Conservation (phyloP, 108 stramenopile species). For the Mediolabrus comicus region DNA sequence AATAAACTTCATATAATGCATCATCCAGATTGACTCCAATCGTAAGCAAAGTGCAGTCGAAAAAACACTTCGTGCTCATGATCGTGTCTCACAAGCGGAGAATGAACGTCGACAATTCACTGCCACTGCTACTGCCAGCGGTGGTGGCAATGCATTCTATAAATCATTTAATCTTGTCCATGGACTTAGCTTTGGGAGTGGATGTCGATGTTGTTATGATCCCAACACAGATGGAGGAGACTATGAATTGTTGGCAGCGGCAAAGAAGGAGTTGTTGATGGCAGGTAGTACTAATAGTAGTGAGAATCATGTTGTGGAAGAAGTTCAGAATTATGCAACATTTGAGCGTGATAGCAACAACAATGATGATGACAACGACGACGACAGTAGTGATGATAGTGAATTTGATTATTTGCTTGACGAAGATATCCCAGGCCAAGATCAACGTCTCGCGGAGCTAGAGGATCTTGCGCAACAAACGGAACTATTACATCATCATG, state of each 20-base stretch:
- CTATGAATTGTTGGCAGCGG: slow-evolving; percentile 58
- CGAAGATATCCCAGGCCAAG: slow-evolving; percentile 60
- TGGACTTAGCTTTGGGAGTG: slow-evolving; percentile 38
- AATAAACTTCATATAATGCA: not conserved
- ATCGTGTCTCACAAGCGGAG: slow-evolving; percentile 75
- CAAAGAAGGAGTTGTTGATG: slow-evolving; percentile 37
- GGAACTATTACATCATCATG: slow-evolving; percentile 62
- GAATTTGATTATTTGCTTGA: slow-evolving; percentile 87
- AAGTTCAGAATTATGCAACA: not conserved
- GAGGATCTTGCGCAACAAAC: slow-evolving; percentile 47
- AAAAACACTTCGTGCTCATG: slow-evolving; percentile 64
- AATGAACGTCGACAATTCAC: slow-evolving; percentile 38
- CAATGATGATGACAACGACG: slow-evolving; percentile 23
- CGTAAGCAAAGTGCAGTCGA: slow-evolving; percentile 57
- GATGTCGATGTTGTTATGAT: slow-evolving; percentile 85
- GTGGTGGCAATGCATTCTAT: not conserved
- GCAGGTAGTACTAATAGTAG: slow-evolving; percentile 1
- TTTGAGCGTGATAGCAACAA: not conserved
- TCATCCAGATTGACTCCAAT: slow-evolving; percentile 62
- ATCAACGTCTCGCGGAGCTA: slow-evolving; percentile 62
- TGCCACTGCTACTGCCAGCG: not conserved
- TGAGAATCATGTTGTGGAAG: not conserved
- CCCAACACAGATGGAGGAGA: slow-evolving; percentile 82
- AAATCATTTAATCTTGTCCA: slow-evolving; percentile 50
- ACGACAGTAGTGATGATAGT: slow-evolving; percentile 39